Conservation (phyloP, 129 eudicot genomes). For the Helianthus tuberosus region DNA sequence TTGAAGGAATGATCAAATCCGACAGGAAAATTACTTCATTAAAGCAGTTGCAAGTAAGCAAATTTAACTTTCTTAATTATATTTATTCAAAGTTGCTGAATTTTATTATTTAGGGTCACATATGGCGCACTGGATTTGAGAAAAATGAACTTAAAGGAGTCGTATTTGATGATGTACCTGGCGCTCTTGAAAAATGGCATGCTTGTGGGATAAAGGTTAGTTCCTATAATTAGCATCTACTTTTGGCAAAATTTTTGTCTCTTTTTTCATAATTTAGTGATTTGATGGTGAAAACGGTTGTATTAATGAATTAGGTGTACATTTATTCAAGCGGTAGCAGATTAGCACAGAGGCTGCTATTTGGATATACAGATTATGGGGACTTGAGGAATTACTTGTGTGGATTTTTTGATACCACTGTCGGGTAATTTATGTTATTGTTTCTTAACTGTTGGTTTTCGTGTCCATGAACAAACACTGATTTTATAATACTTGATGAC, state of each 20-base stretch:
- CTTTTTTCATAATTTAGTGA: neutral
- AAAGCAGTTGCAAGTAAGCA: slow-evolving; percentile 86
- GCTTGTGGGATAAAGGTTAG: slow-evolving; percentile 78
- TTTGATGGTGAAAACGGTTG: neutral
- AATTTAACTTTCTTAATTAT: slow-evolving; percentile 9
- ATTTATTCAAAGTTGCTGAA: slow-evolving; percentile 20
- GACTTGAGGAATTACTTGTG: slow-evolving; percentile 74
- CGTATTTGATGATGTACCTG: slow-evolving; percentile 95
- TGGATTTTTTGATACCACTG: slow-evolving; percentile 89
- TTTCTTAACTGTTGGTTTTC: neutral
- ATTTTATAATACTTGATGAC: neutral
- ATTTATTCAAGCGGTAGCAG: slow-evolving; percentile 98
- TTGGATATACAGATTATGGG: slow-evolving; percentile 83
- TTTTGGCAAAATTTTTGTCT: neutral
- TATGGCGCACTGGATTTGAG: slow-evolving; percentile 91
- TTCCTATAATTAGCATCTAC: neutral
- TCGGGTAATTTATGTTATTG: slow-evolving; percentile 59
- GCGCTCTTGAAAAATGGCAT: slow-evolving; percentile 91
- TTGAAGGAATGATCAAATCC: slow-evolving; percentile 90
- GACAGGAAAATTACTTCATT: slow-evolving; percentile 93
- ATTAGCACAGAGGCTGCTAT: slow-evolving; percentile 90
- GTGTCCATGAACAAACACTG: slow-evolving; percentile 3
- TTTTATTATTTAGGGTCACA: slow-evolving; percentile 72
- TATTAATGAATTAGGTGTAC: slow-evolving; percentile 57
- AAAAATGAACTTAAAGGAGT: slow-evolving; percentile 72